These are phyloP conservation scores for Diphasiastrum complanatum DNA, from an alignment of 83 land plant genomes.

Conservation along the genomic window DNA sequence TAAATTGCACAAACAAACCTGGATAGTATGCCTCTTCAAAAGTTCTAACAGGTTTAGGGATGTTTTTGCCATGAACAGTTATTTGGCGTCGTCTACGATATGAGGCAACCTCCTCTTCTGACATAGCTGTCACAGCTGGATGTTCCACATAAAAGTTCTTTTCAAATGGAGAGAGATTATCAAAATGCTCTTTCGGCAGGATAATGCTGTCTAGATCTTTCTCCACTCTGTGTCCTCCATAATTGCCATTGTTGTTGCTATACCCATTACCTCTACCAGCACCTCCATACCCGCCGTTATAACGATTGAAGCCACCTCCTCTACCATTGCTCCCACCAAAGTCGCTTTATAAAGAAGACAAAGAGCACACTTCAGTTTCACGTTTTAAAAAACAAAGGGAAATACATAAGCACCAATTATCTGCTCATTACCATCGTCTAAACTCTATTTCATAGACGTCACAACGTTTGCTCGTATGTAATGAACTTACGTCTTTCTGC, in stretches of 20 bases:
- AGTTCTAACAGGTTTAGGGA: slow-evolving; percentile 72
- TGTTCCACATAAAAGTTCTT: slow-evolving; percentile 87
- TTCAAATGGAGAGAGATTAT: slow-evolving; percentile 66
- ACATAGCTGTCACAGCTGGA: slow-evolving; percentile 61
- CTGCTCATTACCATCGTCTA: not conserved
- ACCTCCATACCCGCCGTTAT: slow-evolving; percentile 40
- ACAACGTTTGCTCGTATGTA: too few relatives aligned
- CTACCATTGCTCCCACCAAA: slow-evolving; percentile 28
- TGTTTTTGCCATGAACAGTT: slow-evolving; percentile 71
- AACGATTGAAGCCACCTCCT: slow-evolving; percentile 14
- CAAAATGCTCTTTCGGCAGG: slow-evolving; percentile 74
- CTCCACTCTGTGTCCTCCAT: slow-evolving; percentile 36
- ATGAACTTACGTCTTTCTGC: slow-evolving; percentile 49
- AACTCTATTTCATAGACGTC: too few relatives aligned
- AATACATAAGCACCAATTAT: not conserved
- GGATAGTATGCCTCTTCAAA: slow-evolving; percentile 89
- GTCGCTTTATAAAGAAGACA: slow-evolving; percentile 26
- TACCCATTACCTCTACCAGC: slow-evolving; percentile 33
- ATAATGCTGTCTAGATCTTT: slow-evolving; percentile 52
- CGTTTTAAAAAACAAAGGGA: not conserved
- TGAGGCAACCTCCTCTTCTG: slow-evolving; percentile 61
- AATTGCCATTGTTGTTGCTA: slow-evolving; percentile 34
- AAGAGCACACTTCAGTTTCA: not conserved
- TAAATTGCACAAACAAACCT: slow-evolving; percentile 36
- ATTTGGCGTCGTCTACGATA: slow-evolving; percentile 67